phyloP scores from a whole-genome alignment of 1,284 basidiomycete genomes.

The Tilletia walkeri region DNA sequence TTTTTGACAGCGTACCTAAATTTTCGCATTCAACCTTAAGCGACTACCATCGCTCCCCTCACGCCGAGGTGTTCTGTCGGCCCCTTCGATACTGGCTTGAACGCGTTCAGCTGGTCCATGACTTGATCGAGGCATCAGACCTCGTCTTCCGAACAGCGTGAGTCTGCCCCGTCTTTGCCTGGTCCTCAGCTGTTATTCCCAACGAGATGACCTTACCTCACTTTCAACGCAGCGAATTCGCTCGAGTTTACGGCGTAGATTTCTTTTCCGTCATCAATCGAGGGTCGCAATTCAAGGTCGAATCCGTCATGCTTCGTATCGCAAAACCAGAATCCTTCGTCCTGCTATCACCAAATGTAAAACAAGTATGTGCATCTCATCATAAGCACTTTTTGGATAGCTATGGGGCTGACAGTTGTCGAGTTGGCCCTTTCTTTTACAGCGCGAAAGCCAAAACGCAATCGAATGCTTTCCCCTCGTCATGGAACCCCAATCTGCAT shows the following conservation, averaged over 20 bases:
- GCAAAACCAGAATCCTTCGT: slow-evolving; percentile 83
- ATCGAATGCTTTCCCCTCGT: slow-evolving; percentile 91
- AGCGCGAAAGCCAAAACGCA: slow-evolving; percentile 73
- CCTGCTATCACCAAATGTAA: slow-evolving; percentile 46
- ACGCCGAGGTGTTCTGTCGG: slow-evolving; percentile 24
- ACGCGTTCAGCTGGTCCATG: slow-evolving; percentile 36
- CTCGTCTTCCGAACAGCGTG: slow-evolving; percentile 47
- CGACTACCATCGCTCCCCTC: slow-evolving; percentile 65
- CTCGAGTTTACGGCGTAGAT: slow-evolving; percentile 92
- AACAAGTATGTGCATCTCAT: slow-evolving; percentile 55
- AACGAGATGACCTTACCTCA: neutral
- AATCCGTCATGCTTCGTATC: slow-evolving; percentile 95
- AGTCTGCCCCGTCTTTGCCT: neutral
- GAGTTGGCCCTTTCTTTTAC: slow-evolving; percentile 57
- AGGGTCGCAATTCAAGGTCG: slow-evolving; percentile 96
- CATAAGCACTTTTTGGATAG: slow-evolving; percentile 56
- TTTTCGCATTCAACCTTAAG: slow-evolving; percentile 71
- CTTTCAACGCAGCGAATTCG: slow-evolving; percentile 72
- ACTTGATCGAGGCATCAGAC: slow-evolving; percentile 48
- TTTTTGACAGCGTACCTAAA: slow-evolving; percentile 62
- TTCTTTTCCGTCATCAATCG: slow-evolving; percentile 92
- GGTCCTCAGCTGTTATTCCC: neutral
- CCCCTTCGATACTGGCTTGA: slow-evolving; percentile 43
- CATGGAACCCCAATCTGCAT: slow-evolving; percentile 88
- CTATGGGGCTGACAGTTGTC: slow-evolving; percentile 4